These are phyloP conservation scores for Acacia concinna DNA, from an alignment of 331 rosid species.

Conservation along the genomic window DNA sequence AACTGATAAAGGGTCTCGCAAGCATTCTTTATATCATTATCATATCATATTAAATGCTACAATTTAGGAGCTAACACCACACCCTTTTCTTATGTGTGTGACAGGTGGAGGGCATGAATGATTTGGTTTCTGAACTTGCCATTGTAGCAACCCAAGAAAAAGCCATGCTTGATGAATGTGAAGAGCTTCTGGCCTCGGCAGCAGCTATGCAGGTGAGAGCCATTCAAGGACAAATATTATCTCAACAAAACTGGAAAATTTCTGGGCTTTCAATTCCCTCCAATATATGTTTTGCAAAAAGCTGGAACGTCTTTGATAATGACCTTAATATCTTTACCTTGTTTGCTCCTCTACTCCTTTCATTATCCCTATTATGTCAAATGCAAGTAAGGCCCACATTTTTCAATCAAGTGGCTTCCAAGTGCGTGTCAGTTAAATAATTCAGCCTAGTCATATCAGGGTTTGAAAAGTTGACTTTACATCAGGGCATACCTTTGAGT, in stretches of 20 bases:
- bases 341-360: background rate
- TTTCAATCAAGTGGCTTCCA: background rate
- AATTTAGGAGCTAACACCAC: constrained; percentile 30
- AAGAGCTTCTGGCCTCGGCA: constrained; percentile 66
- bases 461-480: background rate
- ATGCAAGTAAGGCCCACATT: background rate
- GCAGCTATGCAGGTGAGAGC: constrained; percentile 80
- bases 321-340: background rate
- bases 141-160: constrained; percentile 73
- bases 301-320: background rate
- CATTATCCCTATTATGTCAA: background rate
- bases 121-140: constrained; percentile 82
- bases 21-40: background rate
- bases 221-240: constrained; percentile 28
- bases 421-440: background rate
- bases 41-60: constrained; percentile 12
- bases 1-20: background rate
- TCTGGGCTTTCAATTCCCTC: background rate
- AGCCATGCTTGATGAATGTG: constrained; percentile 86
- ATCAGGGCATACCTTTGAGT: background rate
- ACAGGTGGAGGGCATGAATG: constrained; percentile 73
- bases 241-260: background rate
- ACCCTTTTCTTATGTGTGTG: constrained; percentile 31
- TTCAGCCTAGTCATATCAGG: background rate
- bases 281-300: background rate